Base-by-base conservation (phyloP, 345 rosid genomes). In the Toxicodendron radicans region DNA sequence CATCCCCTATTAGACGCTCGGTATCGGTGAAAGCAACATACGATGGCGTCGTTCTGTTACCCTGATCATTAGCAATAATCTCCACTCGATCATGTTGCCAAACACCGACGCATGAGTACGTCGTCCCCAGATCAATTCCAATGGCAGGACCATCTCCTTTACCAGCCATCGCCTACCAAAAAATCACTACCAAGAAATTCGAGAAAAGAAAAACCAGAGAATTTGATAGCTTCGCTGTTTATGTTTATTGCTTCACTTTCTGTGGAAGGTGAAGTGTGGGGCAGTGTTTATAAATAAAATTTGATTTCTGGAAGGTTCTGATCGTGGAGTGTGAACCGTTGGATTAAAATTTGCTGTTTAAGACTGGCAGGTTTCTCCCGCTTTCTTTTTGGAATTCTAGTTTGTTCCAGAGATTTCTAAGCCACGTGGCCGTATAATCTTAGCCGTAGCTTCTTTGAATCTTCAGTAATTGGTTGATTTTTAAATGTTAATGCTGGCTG, bases 1-100 rank as follows among this genome's bases (percentile, higher is more conserved):
- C 82, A 58, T 82, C 85, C 0, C 85, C 85, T 30, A 82, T 82
- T 80, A 82, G 66, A 16, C 85, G 78, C 73, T 82, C 83, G 3
- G 85, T 76, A 11, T 82, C 81, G 0, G 85, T 82, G 38, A 82
- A 82, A 12, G 82, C 85, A 23, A 82, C 85, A 21, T 82, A 82
- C 0, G 85, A 82, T 52, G 85, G 85, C 14, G 85, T 82, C 51
- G 85, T 82, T 32, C 85, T 63, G 65, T 82, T 82, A 17, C 85
- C 84, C n/a, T 81, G 84, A 63, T 81, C 84, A 27, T 81, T 81
- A 1, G 84, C 81, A 8, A 81, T 78, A 65, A 81, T 81, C 77
- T 81, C 84, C 9, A 81, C 84, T n/a, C 81, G 79, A 68, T 81
- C 84, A 16, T 81, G 84, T 35, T 81, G 84, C 84, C 84, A 81